Base-by-base conservation (phyloP, 2,329 filamentous ascomycete genomes). In the Neonectria ditissima region DNA sequence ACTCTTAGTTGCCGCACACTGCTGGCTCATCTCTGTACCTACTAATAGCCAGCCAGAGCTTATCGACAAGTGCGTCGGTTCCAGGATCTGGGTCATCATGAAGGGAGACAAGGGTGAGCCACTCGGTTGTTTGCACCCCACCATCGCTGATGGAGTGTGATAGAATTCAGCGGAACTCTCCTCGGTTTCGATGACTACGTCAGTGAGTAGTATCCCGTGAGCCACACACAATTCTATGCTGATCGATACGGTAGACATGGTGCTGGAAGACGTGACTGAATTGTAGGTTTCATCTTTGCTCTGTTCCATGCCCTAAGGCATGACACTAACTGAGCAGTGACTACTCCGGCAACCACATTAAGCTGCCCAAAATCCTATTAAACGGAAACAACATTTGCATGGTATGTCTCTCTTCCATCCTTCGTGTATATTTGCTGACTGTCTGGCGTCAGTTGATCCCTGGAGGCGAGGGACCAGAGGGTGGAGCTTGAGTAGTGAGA, bases 361-460 rank as follows among this genome's bases (percentile, higher is more conserved):
- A 97, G 79, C 87, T 99, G 43, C 87, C 94, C 55, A 98, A 98
- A 85, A 97, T 99, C 65, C 82, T 99, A 44, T 83, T 99, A 41
- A 99, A 99, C 75, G 96, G 96, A 61, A 99, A 99, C 83, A 98
- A 98, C 76, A 93, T 99, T 69, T 98, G 95, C 92, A 99, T 99
- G 96, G 96, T 97, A 86, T 59, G 85, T 71, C 16, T 41, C 5
- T 41, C n/a, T 18, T 1, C 13, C 1, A 30, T 3, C 9, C 2
- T 13, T 8, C 10, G 5, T 11, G 16, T 43, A 34, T 32, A 39
- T 13, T 4, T 37, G 9, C 64, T 76, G 20, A 74, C 43, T 1
- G 7, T 7, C 10, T 18, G 16, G 8, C 20, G 67, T 5, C n/a
- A 94, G 91, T 84, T 94, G 79, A 93, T 93, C 74, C 91, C 91